phyloP scores from a whole-genome alignment of 768 basidiomycete genomes.

The Xanthoconium purpureum region DNA sequence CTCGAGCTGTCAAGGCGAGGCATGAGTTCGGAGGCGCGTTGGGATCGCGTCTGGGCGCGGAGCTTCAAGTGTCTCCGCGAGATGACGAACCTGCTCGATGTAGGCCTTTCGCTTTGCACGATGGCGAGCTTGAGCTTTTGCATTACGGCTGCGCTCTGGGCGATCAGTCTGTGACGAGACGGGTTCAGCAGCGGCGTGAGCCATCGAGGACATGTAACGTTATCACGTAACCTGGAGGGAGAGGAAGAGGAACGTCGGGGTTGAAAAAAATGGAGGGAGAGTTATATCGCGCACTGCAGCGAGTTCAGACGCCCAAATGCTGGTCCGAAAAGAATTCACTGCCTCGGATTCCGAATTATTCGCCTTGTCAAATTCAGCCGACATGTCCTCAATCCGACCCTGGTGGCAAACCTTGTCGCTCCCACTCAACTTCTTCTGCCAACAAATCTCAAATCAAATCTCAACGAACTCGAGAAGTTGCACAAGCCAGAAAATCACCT shows the following conservation, averaged over 20 bases:
- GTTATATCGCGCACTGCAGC: constrained; percentile 29
- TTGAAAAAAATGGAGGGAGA: constrained; percentile 38
- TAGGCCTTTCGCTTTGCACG: constrained; percentile 91
- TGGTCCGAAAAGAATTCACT: constrained; percentile 27
- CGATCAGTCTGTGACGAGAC: constrained; percentile 49
- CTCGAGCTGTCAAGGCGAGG: constrained; percentile 54
- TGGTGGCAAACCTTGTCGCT: constrained; percentile 34
- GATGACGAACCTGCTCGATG: constrained; percentile 68
- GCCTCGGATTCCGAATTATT: constrained; percentile 49
- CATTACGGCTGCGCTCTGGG: constrained; percentile 84
- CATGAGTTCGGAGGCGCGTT: constrained; percentile 4
- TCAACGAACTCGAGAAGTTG: constrained; percentile 24
- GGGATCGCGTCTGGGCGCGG: constrained; percentile 5
- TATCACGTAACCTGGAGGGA: constrained; percentile 38
- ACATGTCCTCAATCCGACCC: constrained; percentile 33
- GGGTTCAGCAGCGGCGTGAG: constrained; percentile 46
- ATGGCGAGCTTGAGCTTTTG: constrained; percentile 85
- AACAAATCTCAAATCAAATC: constrained; percentile 34
- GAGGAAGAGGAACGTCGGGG: constrained; percentile 46
- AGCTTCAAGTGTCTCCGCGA: constrained; percentile 1
- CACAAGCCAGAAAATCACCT: constrained; percentile 19
- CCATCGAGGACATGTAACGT: constrained; percentile 58
- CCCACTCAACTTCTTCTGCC: constrained; percentile 13
- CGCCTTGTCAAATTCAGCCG: constrained; percentile 41
- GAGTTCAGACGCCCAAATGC: constrained; percentile 26